These are phyloP conservation scores for Lumnitzera littorea DNA, from an alignment of 345 rosid genomes.

Conservation along the genomic window DNA sequence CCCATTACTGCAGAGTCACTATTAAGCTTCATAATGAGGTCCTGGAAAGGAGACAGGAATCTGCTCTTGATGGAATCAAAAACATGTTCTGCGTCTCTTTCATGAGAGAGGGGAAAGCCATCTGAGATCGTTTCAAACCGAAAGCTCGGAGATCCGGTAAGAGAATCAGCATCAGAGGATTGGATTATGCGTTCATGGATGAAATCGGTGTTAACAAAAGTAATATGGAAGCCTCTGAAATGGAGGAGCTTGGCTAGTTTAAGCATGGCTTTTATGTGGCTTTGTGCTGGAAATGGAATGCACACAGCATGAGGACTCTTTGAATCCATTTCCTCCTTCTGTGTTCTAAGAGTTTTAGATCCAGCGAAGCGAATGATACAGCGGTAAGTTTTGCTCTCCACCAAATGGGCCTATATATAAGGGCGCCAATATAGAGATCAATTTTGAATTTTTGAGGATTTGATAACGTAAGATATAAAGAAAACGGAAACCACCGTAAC, in stretches of 20 bases:
- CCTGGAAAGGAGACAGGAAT: slow-evolving; percentile 18
- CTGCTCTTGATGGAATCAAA: slow-evolving; percentile 5
- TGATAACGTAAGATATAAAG: too few species aligned
- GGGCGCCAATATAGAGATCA: too few species aligned
- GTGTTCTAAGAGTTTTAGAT: too few species aligned
- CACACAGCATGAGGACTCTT: slow-evolving; percentile 22
- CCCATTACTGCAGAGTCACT: not conserved
- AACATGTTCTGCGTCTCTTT: slow-evolving; percentile 9
- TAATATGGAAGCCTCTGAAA: slow-evolving; percentile 25
- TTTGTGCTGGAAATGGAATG: slow-evolving; percentile 33
- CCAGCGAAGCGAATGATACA: too few species aligned
- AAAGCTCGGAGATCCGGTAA: slow-evolving; percentile 9
- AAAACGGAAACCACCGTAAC: too few species aligned
- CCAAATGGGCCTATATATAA: too few species aligned
- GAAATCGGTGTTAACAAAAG: slow-evolving; percentile 29
- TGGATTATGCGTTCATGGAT: slow-evolving; percentile 17
- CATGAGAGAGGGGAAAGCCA: slow-evolving; percentile 20
- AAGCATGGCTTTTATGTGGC: slow-evolving; percentile 32
- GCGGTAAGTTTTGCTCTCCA: too few species aligned
- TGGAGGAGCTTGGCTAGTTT: slow-evolving; percentile 37
- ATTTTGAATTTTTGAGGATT: too few species aligned
- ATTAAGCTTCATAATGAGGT: slow-evolving; percentile 14
- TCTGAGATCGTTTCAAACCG: slow-evolving; percentile 24
- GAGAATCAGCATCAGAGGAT: slow-evolving; percentile 11
- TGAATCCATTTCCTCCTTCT: too few species aligned